Evolutionary conservation across 768 basidiomycete genomes (phyloP), one percentile per base, ranked within the genome.

Genomic region (Termitomyces bulborhizus): DNA sequence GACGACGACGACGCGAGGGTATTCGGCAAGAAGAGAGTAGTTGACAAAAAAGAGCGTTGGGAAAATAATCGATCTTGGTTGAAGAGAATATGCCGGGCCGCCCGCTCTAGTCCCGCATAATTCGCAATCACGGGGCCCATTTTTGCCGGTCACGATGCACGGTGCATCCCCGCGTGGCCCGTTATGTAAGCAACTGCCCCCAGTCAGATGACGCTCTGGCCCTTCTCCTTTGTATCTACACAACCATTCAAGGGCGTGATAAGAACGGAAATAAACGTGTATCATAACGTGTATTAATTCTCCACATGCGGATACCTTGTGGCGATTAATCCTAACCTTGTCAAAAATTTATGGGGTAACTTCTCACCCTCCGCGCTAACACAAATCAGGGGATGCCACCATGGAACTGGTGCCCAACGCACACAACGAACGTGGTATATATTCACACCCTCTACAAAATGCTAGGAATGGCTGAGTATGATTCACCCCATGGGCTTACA

Each of bases 21-120:
- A 8, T 36, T 31, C 57, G 39, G 21, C 34, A 48, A 53, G 40
- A 32, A 52, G 51, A 59, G 26, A 46, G 50, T 13, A 51, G 34
- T 43, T 21, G 24, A 44, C 44, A 39, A 41, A 52, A 45, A 29
- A 36, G 50, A 54, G 40, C 27, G 55, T 56, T 56, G 48, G 55
- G 49, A 51, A 59, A 59, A 59, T 58, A 59, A 59, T 59, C 54
- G 54, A 55, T 52, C 50, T 51, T 55, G 50, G 50, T 47, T 50
- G 44, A 51, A 58, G 24, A 32, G 52, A 46, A 54, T 26, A 37
- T 46, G 16, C 57, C 57, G 57, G 57, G 13, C 57, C 57, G 58
- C 7, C 39, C 54, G 46, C 34, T 37, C 24, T 37, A 7, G 18
- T 24, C 15, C 54, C 57, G 50, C 46, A 54, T 34, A 12, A 21